These are phyloP conservation scores for Phytophthora quininea DNA, from an alignment of 352 stramenopile species.

Conservation along the genomic window DNA sequence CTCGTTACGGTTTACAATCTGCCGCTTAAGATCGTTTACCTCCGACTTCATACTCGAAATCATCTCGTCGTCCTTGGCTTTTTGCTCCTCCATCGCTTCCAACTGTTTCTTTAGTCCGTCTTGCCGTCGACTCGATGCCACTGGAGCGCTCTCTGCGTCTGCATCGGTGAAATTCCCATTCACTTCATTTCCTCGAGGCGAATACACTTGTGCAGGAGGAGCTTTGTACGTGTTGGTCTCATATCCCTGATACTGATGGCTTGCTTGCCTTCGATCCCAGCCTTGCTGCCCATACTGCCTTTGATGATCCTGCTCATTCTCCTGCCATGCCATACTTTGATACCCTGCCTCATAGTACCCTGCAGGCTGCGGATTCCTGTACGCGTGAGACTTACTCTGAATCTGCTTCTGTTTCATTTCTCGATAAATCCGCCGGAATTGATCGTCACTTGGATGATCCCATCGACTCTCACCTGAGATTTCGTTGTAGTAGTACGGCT, in stretches of 20 bases:
- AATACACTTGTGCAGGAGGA: constrained; percentile 27
- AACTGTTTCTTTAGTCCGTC: constrained; percentile 30
- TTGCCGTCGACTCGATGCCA: constrained; percentile 20
- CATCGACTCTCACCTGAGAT: constrained; percentile 77
- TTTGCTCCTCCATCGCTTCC: constrained; percentile 42
- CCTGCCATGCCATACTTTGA: constrained; percentile 33
- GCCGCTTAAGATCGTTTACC: constrained; percentile 22
- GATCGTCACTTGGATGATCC: constrained; percentile 80
- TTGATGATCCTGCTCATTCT: constrained; percentile 29
- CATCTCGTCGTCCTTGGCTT: constrained; percentile 30
- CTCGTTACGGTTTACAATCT: constrained; percentile 35
- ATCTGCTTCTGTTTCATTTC: constrained; percentile 48
- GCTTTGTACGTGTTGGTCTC: constrained; percentile 24
- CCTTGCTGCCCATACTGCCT: constrained; percentile 28
- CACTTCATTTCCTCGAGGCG: constrained; percentile 19
- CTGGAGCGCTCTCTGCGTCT: constrained; percentile 13
- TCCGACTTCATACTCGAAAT: constrained; percentile 29
- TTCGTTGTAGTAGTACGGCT: constrained; percentile 87
- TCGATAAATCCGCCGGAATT: constrained; percentile 63
- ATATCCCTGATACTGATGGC: constrained; percentile 32
- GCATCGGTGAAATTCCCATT: constrained; percentile 16
- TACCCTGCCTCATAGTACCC: constrained; percentile 44
- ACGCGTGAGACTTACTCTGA: constrained; percentile 31
- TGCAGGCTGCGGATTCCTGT: constrained; percentile 22
- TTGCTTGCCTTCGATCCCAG: constrained; percentile 27